Evolutionary conservation across 306 rosid species (phyloP).

Genomic region (Senna tora): DNA sequence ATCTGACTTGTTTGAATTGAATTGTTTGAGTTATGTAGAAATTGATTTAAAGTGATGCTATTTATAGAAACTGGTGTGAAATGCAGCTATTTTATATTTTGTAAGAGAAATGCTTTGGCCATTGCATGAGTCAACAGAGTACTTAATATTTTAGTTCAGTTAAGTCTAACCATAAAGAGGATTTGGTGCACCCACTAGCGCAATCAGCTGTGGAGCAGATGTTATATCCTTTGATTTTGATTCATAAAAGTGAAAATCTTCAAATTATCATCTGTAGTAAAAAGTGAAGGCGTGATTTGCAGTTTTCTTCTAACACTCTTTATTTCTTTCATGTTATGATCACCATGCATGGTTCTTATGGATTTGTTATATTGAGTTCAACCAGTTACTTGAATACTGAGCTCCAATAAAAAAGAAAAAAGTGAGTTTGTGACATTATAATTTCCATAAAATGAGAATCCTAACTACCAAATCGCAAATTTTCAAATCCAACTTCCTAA

Average conservation of each 20-base stretch:
- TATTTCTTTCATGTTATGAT: background rate
- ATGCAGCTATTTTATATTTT: background rate
- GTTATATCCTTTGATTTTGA: slow-evolving; percentile 40
- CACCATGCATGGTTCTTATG: background rate
- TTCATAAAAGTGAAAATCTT: too few relatives aligned
- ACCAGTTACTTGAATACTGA: background rate
- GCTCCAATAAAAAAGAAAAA: background rate
- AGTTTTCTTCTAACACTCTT: background rate
- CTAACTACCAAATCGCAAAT: background rate
- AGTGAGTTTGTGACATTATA: background rate
- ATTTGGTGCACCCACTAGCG: slow-evolving; percentile 90
- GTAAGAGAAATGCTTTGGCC: slow-evolving; percentile 7
- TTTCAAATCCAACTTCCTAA: background rate
- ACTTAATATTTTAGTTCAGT: slow-evolving; percentile 34
- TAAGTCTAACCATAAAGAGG: slow-evolving; percentile 59
- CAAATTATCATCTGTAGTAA: background rate
- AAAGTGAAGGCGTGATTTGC: background rate
- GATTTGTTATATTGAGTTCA: background rate
- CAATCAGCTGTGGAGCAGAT: slow-evolving; percentile 39
- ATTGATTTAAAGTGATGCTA: slow-evolving; percentile 38
- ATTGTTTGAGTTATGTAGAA: slow-evolving; percentile 36
- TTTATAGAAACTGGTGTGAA: slow-evolving; percentile 41
- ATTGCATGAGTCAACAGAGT: slow-evolving; percentile 51
- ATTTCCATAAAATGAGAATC: background rate
- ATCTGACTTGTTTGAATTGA: slow-evolving; percentile 32